Conservation (phyloP, 257 asterid species). For the Gentiana straminea region DNA sequence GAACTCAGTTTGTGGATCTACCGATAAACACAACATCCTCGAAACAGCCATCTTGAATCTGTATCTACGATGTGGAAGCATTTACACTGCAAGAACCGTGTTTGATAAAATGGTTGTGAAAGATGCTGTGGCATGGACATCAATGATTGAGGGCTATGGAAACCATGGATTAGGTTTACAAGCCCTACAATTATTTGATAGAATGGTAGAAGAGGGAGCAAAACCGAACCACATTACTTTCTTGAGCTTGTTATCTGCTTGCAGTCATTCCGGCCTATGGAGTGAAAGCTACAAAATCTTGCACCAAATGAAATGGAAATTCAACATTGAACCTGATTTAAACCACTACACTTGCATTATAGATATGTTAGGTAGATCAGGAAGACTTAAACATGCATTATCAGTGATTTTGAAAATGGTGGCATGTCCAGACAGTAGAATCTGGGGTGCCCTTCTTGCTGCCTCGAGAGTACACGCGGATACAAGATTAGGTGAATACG, state of each 20-base stretch:
- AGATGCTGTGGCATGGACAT: constrained; percentile 40
- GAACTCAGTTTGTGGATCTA: constrained; percentile 4
- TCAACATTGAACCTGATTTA: constrained; percentile 23
- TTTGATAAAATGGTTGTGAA: constrained; percentile 22
- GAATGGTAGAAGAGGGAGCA: constrained; percentile 28
- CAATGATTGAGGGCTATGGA: constrained; percentile 48
- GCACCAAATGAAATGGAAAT: constrained; percentile 25
- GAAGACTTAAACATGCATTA: constrained; percentile 33
- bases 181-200: constrained; percentile 25
- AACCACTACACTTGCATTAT: constrained; percentile 43
- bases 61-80: constrained; percentile 39
- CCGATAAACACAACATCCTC: constrained; percentile 11
- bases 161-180: constrained; percentile 31
- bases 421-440: constrained; percentile 27
- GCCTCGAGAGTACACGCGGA: constrained; percentile 30
- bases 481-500: constrained; percentile 20
- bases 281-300: constrained; percentile 23
- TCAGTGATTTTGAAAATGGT: constrained; percentile 21
- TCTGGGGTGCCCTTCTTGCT: constrained; percentile 40
- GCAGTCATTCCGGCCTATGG: constrained; percentile 42
- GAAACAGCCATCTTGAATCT: constrained; percentile 36
- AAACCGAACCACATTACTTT: constrained; percentile 33
- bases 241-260: constrained; percentile 36
- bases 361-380: constrained; percentile 40
- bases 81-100: constrained; percentile 26